Evolutionary conservation across 2,329 filamentous ascomycete species (phyloP).

Genomic region (Arthrocladium fulminans): DNA sequence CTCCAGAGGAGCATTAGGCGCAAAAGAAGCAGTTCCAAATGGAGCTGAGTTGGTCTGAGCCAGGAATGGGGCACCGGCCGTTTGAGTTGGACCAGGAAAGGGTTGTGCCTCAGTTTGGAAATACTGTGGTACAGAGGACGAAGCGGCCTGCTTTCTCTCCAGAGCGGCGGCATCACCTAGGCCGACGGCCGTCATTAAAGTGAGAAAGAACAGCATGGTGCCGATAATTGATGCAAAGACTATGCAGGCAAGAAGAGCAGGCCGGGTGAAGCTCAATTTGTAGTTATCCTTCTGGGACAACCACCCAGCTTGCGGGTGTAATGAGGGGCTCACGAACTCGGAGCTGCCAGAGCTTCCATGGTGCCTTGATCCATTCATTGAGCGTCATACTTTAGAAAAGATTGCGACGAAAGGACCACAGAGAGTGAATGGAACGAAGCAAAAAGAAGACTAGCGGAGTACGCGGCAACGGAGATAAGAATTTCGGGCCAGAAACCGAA

Average conservation of each 20-base stretch:
- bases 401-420: not conserved
- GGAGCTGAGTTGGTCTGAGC: conserved; percentile 62
- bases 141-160: conserved; percentile 5
- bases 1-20: conserved; percentile 61
- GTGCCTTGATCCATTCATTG: not conserved
- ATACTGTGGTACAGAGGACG: conserved; percentile 16
- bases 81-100: conserved; percentile 36
- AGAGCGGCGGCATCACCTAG: conserved; percentile 13
- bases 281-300: not conserved
- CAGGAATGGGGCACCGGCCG: conserved; percentile 58
- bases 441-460: not conserved
- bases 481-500: not conserved
- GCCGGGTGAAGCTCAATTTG: not conserved
- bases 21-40: conserved; percentile 51
- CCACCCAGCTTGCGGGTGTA: not conserved
- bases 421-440: not conserved
- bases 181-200: conserved; percentile 8
- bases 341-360: not conserved
- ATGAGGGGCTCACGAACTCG: not conserved
- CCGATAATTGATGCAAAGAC: conserved; percentile 1
- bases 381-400: not conserved
- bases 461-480: not conserved
- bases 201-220: conserved; percentile 9
- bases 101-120: conserved; percentile 19
- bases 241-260: not conserved